phyloP scores from a whole-genome alignment of 495 filamentous ascomycete species.

The Sporormia fimetaria region DNA sequence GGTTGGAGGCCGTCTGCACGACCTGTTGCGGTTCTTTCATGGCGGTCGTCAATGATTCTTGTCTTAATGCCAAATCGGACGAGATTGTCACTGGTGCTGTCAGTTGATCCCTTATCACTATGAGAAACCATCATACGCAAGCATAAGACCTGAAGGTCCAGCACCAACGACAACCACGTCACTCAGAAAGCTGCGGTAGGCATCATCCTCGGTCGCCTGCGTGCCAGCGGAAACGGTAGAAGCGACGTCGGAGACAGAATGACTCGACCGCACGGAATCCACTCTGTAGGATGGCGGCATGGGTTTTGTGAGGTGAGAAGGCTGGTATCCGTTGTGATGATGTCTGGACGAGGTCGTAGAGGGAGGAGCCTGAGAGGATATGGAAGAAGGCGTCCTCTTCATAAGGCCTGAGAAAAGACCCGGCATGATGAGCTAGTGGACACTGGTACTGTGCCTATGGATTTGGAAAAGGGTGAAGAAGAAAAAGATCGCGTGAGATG shows the following conservation, averaged over 20 bases:
- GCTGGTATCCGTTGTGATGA: neutral
- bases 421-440: too few species aligned
- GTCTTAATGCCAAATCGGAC: constrained; percentile 57
- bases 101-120: neutral
- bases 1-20: constrained; percentile 71
- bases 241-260: constrained; percentile 9
- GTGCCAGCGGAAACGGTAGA: constrained; percentile 3
- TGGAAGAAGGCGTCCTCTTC: too few species aligned
- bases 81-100: constrained; percentile 44
- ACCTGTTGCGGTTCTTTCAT: constrained; percentile 56
- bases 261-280: constrained; percentile 5
- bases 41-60: constrained; percentile 59
- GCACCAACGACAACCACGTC: constrained; percentile 57
- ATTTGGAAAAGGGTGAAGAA: too few species aligned
- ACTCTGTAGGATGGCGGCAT: constrained; percentile 15
- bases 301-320: constrained; percentile 1
- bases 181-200: constrained; percentile 11
- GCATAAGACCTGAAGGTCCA: constrained; percentile 59
- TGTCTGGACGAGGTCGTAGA: too few species aligned
- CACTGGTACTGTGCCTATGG: too few species aligned
- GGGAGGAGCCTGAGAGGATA: too few species aligned
- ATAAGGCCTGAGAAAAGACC: too few species aligned
- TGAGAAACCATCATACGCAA: constrained; percentile 39
- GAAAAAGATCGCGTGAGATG: too few species aligned
- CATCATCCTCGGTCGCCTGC: constrained; percentile 2